phyloP scores from a whole-genome alignment of 108 stramenopile genomes.

The Skeletonema tropicum region DNA sequence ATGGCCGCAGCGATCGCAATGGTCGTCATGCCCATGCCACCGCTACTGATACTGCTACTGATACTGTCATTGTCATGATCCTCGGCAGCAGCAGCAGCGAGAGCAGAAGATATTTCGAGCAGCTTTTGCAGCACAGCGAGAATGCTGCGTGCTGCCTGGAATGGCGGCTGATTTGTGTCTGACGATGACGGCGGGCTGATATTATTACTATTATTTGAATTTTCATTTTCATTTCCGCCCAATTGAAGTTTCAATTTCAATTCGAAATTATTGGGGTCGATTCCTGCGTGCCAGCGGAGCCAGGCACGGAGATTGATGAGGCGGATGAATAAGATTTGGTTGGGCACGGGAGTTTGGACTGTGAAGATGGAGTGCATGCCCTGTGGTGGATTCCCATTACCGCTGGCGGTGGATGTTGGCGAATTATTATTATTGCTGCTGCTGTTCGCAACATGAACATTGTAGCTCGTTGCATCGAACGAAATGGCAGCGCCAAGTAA shows the following conservation, averaged over 20 bases:
- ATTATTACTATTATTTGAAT: too few relatives aligned
- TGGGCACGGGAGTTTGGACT: constrained; percentile 68
- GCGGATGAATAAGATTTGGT: constrained; percentile 62
- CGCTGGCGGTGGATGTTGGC: background rate
- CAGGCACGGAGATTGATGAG: constrained; percentile 66
- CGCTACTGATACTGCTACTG: too few relatives aligned
- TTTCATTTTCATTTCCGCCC: too few relatives aligned
- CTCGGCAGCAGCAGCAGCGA: too few relatives aligned
- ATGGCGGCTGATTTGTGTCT: constrained; percentile 25
- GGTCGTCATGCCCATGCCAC: background rate
- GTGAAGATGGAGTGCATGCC: constrained; percentile 84
- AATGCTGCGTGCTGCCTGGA: constrained; percentile 77
- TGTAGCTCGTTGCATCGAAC: constrained; percentile 21
- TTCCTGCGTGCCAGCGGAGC: constrained; percentile 58
- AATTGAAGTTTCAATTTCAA: too few relatives aligned
- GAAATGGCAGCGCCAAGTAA: constrained; percentile 76
- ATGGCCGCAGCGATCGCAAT: background rate
- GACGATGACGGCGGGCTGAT: background rate
- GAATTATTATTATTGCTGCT: background rate
- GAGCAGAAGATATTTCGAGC: constrained; percentile 65
- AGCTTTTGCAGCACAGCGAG: constrained; percentile 84
- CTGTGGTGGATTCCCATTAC: constrained; percentile 57
- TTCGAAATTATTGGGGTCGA: too few relatives aligned
- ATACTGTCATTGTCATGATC: too few relatives aligned
- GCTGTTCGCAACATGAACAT: background rate